Percentiles rank a stretch among this genome's conserved stretches.
These are phyloP conservation scores for Candida alai DNA, from an alignment of 805 yeast species.

Conservation along the genomic window DNA sequence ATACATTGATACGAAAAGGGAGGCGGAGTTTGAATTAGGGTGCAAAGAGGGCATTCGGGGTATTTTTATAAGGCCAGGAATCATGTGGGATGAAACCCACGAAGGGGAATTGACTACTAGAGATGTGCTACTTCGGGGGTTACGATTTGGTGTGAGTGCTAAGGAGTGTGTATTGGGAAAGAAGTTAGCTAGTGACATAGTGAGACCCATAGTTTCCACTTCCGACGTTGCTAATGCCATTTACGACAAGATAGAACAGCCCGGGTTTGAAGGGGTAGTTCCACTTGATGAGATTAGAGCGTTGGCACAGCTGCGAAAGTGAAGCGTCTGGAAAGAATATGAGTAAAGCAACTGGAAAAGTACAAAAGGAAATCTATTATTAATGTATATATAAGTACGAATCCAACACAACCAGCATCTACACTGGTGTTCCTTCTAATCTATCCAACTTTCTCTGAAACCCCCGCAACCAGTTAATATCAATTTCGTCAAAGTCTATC, in stretches of 20 bases:
- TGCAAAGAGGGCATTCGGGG: conserved; percentile 49
- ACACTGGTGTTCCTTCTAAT: no score
- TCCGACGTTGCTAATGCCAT: conserved; percentile 63
- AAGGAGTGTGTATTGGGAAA: conserved; percentile 42
- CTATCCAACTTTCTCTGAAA: conserved; percentile 14
- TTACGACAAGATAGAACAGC: conserved; percentile 47
- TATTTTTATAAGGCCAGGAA: conserved; percentile 74
- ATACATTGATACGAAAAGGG: conserved; percentile 72
- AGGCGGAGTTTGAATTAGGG: conserved; percentile 61
- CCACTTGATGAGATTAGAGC: conserved; percentile 15
- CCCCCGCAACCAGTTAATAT: conserved; percentile 25
- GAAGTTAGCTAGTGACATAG: conserved; percentile 38
- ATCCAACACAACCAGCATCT: neutral
- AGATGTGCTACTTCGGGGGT: conserved; percentile 35
- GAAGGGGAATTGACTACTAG: conserved; percentile 30
- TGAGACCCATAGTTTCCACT: conserved; percentile 64
- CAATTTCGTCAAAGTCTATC: conserved; percentile 21
- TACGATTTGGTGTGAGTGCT: conserved; percentile 41
- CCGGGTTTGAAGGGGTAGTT: conserved; percentile 11
- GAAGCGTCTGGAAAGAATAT: no score
- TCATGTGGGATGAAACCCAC: conserved; percentile 61
- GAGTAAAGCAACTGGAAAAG: no score
- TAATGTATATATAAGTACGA: neutral
- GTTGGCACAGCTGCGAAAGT: no score
- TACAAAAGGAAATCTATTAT: neutral